phyloP scores from a whole-genome alignment of 768 basidiomycete species.

The Boletus subparvulus region DNA sequence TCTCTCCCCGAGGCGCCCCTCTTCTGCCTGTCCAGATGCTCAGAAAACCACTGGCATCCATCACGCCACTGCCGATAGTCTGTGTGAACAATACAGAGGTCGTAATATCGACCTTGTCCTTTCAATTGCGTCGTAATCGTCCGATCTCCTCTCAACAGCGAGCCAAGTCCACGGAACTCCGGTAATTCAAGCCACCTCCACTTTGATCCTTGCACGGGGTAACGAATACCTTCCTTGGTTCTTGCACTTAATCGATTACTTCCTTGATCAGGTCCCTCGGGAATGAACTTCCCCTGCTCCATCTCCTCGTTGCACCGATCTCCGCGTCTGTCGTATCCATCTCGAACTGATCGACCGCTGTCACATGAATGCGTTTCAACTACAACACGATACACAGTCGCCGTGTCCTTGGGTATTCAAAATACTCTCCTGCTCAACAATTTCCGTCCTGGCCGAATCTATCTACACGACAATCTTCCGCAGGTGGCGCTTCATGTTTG shows the following conservation, averaged over 20 bases:
- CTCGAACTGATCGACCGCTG: slow-evolving; percentile 2
- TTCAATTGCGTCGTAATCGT: no score
- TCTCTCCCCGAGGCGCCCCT: neutral
- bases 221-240: neutral
- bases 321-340: slow-evolving; percentile 15
- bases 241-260: neutral
- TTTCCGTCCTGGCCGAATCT: slow-evolving; percentile 12
- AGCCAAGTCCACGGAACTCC: neutral
- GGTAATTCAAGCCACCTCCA: neutral
- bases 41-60: neutral
- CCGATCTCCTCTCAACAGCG: neutral
- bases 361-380: slow-evolving; percentile 19
- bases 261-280: slow-evolving; percentile 2
- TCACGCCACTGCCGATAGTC: slow-evolving; percentile 1
- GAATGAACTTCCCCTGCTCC: slow-evolving; percentile 10
- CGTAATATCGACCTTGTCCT: no score
- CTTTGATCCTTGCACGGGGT: neutral
- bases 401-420: neutral
- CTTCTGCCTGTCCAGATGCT: neutral
- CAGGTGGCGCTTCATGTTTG: slow-evolving; percentile 3
- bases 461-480: slow-evolving; percentile 7
- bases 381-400: neutral
- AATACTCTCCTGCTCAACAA: neutral
- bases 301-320: slow-evolving; percentile 7
- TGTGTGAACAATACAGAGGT: neutral